Evolutionary conservation across 441 rosid genomes (phyloP), one percentile per base, ranked within the genome.

Genomic region (Hura crepitans): DNA sequence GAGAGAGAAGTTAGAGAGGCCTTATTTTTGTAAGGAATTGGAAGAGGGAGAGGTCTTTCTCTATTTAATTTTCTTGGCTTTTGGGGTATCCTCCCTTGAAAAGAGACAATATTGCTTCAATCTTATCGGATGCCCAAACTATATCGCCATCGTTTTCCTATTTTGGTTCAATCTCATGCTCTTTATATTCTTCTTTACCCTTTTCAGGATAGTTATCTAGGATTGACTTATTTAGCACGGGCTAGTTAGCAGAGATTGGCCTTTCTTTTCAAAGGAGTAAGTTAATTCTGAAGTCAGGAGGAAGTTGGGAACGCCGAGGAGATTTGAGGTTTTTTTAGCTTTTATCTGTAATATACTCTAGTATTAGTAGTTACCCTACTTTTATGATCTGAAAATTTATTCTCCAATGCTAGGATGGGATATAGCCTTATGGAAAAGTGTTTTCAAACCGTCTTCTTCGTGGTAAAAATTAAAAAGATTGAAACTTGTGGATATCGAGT

Each of bases 231-330:
- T 43, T 37, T 27, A 58, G 72, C 28, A 78, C 64, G 11, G 77
- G 75, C 50, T 63, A 68, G 18, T 58, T 28, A 22, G 54, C 73
- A 20, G 69, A 45, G 15, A 62, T 71, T 17, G 92, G 87, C 83
- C 86, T 86, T 76, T 86, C 82, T n/a, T n/a, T n/a, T n/a, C n/a
- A n/a, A 59, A 84, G 81, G 81, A 92, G 89, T 73, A 94, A 75
- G 66, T 89, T 90, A 53, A 90, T 88, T 35, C 97, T 97, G 23
- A 92, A 86, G 3, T 88, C 92, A 4, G 97, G 97, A 70, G 97
- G 97, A 62, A 85, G 89, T 81, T 92, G 82, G 45, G 81, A 45
- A 15, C 88, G 91, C 27, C 93, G 84, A 4, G 91, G 96, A 73
- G 81, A 74, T 25, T 80, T 88, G 47, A 78, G 86, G 78, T 88